These are phyloP conservation scores for Saccharum officinarum DNA, from an alignment of 176 grass and related monocot genomes.

Conservation along the genomic window DNA sequence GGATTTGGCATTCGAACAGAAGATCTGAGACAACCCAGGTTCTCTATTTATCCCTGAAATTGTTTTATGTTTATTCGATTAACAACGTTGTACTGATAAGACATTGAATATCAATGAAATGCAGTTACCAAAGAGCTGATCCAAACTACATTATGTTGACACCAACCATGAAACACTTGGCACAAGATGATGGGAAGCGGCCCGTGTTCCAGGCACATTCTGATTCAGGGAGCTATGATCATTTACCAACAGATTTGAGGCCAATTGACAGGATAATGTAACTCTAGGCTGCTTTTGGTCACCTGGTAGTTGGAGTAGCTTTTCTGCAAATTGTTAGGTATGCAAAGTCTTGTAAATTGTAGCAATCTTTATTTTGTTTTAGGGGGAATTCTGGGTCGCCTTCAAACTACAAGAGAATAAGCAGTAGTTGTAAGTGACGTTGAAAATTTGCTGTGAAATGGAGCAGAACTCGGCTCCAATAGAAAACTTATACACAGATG, in stretches of 20 bases:
- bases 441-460: not conserved
- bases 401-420: not conserved
- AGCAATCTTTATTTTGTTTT: not conserved
- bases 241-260: constrained; percentile 74
- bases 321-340: not conserved
- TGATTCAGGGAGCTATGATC: constrained; percentile 79
- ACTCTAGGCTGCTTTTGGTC: not conserved
- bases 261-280: constrained; percentile 74
- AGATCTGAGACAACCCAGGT: constrained; percentile 94
- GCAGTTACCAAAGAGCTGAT: constrained; percentile 79
- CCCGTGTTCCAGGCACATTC: constrained; percentile 77
- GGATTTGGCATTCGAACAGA: constrained; percentile 85
- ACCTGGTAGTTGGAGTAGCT: not conserved
- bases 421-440: not conserved
- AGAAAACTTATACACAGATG: not conserved
- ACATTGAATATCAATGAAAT: constrained; percentile 22
- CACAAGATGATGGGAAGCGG: constrained; percentile 59
- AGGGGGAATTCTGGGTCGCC: no score
- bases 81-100: not conserved
- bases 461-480: not conserved
- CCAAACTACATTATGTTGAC: constrained; percentile 94
- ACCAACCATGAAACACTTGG: constrained; percentile 80
- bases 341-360: not conserved
- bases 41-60: not conserved
- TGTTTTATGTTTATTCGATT: not conserved